Evolutionary conservation across 768 basidiomycete genomes (phyloP), one percentile per base, ranked within the genome.

Genomic region (Zangia roseola): DNA sequence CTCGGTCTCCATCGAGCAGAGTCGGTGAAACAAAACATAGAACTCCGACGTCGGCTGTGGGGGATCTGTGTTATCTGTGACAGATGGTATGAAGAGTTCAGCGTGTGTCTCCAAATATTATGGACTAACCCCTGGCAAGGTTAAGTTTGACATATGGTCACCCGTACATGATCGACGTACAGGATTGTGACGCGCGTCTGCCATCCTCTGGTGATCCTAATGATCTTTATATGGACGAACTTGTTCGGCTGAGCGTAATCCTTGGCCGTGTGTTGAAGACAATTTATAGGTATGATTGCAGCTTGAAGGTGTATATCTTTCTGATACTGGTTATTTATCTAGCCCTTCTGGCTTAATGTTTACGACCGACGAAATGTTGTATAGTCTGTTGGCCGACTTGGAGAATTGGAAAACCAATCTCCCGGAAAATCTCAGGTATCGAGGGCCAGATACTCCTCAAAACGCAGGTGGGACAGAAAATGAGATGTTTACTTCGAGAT

Each of bases 131-230:
- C 38, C 26, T 40, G 47, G 43, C 16, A 61, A 91, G 90, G 91
- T 80, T 85, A 46, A 91, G 89, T 62, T 74, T 94, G 31, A 85
- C 91, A 20, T 91, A 93, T 58, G 95, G 95, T 0, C 90, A 93
- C 56, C 95, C 95, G 3, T 88, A 85, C 65, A 91, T 95, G 88
- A 95, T 99, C 53, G 94, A 97, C 66, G 82, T 98, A 2, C 84
- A 88, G 56, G 97, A 99, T 67, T 99, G 97, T 68, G 95, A 99
- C 68, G 88, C 91, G 5, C 85, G 94, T 45, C 74, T 97, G 28
- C 94, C 94, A 1, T 91, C 91, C 9, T 91, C 90, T 2, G 93
- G 91, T 37, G 86, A 92, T 59, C 77, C 80, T 13, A 77, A 79
- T 48, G 83, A 87, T 63, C 67, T 88, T 51, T 94, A 94, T 69